phyloP scores from a whole-genome alignment of 352 stramenopile species.

The Globisporangium perplexum region DNA sequence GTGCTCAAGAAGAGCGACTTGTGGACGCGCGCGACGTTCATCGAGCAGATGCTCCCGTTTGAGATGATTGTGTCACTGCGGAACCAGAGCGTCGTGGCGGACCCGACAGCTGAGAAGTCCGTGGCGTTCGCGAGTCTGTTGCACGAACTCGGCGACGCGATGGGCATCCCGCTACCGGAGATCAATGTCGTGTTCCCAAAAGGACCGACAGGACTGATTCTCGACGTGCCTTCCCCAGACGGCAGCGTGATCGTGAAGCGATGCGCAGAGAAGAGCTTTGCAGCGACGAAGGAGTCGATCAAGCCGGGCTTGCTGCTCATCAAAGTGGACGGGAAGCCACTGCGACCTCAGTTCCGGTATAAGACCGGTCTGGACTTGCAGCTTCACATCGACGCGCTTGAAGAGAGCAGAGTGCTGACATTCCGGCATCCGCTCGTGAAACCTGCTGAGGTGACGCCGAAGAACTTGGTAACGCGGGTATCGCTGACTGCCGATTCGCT shows the following conservation, averaged over 20 bases:
- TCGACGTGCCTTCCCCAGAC: slow-evolving; percentile 30
- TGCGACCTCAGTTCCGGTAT: slow-evolving; percentile 42
- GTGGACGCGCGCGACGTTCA: slow-evolving; percentile 41
- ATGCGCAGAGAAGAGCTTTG: slow-evolving; percentile 43
- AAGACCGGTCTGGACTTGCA: slow-evolving; percentile 52
- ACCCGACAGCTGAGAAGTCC: slow-evolving; percentile 22
- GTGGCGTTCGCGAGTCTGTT: slow-evolving; percentile 45
- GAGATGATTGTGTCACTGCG: slow-evolving; percentile 72
- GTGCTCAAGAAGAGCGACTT: slow-evolving; percentile 49
- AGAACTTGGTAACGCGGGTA: slow-evolving; percentile 39
- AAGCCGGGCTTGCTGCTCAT: slow-evolving; percentile 70
- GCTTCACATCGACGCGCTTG: slow-evolving; percentile 44
- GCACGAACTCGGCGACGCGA: slow-evolving; percentile 63
- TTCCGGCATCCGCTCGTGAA: slow-evolving; percentile 72
- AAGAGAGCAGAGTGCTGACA: slow-evolving; percentile 51
- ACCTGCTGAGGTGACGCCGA: slow-evolving; percentile 47
- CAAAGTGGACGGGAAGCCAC: slow-evolving; percentile 57
- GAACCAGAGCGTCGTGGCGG: slow-evolving; percentile 60
- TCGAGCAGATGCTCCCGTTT: slow-evolving; percentile 72
- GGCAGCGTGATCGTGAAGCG: slow-evolving; percentile 40
- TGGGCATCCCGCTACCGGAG: slow-evolving; percentile 76
- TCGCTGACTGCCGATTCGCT: slow-evolving; percentile 52
- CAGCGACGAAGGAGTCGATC: slow-evolving; percentile 56
- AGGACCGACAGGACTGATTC: slow-evolving; percentile 56
- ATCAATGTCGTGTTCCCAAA: slow-evolving; percentile 68